phyloP scores from a whole-genome alignment of 2,329 filamentous ascomycete genomes.

The Pestalotiopsis sp. region DNA sequence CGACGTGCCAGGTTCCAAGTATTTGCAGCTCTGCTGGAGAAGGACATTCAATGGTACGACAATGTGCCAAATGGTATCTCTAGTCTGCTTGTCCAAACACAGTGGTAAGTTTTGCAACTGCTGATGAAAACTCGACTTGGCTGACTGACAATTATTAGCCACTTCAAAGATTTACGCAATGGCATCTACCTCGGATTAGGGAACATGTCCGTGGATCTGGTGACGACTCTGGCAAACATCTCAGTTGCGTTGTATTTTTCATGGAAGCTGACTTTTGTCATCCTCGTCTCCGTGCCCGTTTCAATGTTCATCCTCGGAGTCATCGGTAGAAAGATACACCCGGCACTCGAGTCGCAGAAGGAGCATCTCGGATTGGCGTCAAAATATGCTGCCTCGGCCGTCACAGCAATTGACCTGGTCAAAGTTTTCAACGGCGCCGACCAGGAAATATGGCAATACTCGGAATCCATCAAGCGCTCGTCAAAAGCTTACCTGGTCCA shows the following conservation, averaged over 20 bases:
- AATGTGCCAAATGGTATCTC: constrained; percentile 68
- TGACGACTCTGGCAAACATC: constrained; percentile 68
- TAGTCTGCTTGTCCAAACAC: constrained; percentile 70
- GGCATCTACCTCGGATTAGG: constrained; percentile 82
- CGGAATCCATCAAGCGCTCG: constrained; percentile 55
- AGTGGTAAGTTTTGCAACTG: constrained; percentile 60
- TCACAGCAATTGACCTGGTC: constrained; percentile 78
- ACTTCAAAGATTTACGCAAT: constrained; percentile 79
- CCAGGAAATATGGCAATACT: constrained; percentile 70
- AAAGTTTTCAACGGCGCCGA: constrained; percentile 81
- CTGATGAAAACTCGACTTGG: not conserved
- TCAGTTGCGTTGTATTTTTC: constrained; percentile 75
- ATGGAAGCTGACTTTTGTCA: constrained; percentile 82
- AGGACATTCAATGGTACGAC: constrained; percentile 84
- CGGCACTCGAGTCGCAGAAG: constrained; percentile 71
- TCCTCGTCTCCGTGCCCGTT: constrained; percentile 72
- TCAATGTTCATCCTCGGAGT: constrained; percentile 61
- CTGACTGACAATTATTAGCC: constrained; percentile 50
- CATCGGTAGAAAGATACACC: constrained; percentile 62
- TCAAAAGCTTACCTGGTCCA: constrained; percentile 67
- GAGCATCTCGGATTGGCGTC: constrained; percentile 68
- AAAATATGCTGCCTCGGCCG: constrained; percentile 69
- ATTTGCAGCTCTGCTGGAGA: constrained; percentile 70
- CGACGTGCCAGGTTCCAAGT: constrained; percentile 62
- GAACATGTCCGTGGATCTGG: constrained; percentile 62